phyloP scores from a whole-genome alignment of 1,284 basidiomycete genomes.

The Trametes sp. region DNA sequence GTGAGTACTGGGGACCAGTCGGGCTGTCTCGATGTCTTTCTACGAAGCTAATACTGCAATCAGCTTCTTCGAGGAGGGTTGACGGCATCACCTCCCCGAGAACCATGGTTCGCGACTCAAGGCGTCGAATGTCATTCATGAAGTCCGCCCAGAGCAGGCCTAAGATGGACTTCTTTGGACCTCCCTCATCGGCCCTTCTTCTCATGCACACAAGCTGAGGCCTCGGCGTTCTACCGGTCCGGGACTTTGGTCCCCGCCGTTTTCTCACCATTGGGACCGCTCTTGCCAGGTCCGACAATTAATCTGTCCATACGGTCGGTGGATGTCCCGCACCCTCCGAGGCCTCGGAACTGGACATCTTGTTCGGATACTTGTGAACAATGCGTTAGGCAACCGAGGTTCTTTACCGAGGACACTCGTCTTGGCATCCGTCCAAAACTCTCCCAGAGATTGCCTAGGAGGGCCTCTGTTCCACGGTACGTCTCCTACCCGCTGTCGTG shows the following conservation, averaged over 20 bases:
- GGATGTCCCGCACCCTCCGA: not conserved
- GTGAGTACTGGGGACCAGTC: not conserved
- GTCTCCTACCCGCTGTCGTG: slow-evolving; percentile 3
- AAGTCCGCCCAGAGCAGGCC: not conserved
- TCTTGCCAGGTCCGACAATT: not conserved
- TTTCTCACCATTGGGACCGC: not conserved
- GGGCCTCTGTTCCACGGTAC: slow-evolving; percentile 4
- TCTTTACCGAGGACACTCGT: not conserved
- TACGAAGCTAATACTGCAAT: no score
- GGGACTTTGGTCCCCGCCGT: not conserved
- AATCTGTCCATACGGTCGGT: slow-evolving; percentile 1
- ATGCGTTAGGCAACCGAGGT: not conserved
- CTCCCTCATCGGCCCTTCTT: not conserved
- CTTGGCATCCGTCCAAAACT: slow-evolving; percentile 5
- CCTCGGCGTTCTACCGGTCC: not conserved
- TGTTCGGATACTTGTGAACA: slow-evolving; percentile 3
- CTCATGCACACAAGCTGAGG: not conserved
- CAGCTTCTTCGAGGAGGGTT: no score
- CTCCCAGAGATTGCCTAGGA: slow-evolving; percentile 7
- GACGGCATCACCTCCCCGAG: no score
- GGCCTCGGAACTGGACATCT: not conserved
- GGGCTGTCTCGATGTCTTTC: no score
- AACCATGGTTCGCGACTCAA: not conserved
- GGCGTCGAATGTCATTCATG: no score
- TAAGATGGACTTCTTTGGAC: not conserved